These are phyloP conservation scores for Tephrocybe rancida DNA, from an alignment of 768 basidiomycete genomes.

Conservation along the genomic window DNA sequence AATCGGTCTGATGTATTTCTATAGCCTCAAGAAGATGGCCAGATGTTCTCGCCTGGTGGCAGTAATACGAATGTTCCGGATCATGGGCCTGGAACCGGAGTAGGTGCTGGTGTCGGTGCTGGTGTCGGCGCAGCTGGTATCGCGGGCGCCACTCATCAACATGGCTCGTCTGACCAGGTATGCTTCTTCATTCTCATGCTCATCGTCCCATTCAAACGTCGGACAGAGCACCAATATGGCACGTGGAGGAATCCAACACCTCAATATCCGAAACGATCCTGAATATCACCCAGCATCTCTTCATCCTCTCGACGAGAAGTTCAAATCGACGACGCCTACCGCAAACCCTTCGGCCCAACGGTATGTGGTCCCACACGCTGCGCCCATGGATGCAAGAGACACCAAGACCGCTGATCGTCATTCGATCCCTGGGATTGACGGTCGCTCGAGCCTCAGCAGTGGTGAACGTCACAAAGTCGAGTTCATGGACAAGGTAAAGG, in stretches of 20 bases:
- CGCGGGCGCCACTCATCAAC: background rate
- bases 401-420: background rate
- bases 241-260: background rate
- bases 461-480: conserved; percentile 23
- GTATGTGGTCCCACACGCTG: background rate
- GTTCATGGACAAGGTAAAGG: conserved; percentile 38
- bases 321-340: background rate
- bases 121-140: background rate
- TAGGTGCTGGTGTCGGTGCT: background rate
- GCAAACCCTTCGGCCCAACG: background rate
- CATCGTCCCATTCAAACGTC: background rate
- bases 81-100: too few species aligned
- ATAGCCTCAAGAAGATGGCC: too few species aligned
- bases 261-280: background rate
- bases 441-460: background rate
- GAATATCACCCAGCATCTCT: conserved; percentile 7
- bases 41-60: too few species aligned
- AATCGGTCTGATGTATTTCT: too few species aligned
- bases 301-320: conserved; percentile 6
- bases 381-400: background rate
- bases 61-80: too few species aligned
- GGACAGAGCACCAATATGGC: too few species aligned
- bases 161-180: background rate
- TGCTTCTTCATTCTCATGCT: background rate
- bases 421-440: background rate